Evolutionary conservation across 78 protist species (phyloP), one percentile per base, ranked within the genome.

Genomic region (Dictyostelium purpureum): DNA sequence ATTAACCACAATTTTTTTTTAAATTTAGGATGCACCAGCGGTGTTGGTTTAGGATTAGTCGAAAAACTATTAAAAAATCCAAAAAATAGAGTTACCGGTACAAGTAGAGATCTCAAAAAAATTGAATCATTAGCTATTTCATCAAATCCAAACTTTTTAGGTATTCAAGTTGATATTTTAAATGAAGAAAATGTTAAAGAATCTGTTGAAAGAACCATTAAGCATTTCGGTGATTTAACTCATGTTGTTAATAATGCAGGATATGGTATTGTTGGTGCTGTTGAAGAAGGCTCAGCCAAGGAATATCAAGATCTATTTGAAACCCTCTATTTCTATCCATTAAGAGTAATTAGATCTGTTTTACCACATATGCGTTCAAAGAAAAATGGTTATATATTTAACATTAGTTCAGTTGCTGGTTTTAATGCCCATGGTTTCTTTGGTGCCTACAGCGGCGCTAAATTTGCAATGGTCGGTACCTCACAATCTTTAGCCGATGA

Each of bases 31-130:
- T n/a, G n/a, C n/a, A n/a, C n/a, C n/a, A n/a, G n/a, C n/a, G n/a
- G n/a, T n/a, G n/a, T n/a, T n/a, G n/a, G n/a, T n/a, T n/a, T n/a
- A n/a, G n/a, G n/a, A n/a, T n/a, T n/a, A n/a, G n/a, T n/a, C n/a
- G n/a, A n/a, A n/a, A n/a, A n/a, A n/a, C n/a, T n/a, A n/a, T n/a
- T n/a, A n/a, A n/a, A n/a, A n/a, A n/a, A n/a, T n/a, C n/a, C n/a
- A n/a, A n/a, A n/a, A n/a, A n/a, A n/a, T n/a, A 67, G 18, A 37
- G 76, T 67, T 67, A 6, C 38, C 6, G 76, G 76, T 40, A 67
- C 76, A 42, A 21, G 52, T 5, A 35, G 76, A 40, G 40, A 40
- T 40, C 26, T 67, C 4, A 38, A 67, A 40, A 42, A 35, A 12
- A 19, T 40, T 19, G 26, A 67, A 9, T 12, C 3, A 40, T 12